A percentile compares a stretch with the other conserved stretches of the same genome.
These are phyloP conservation scores for Alternaria rosae DNA, from an alignment of 2,329 filamentous ascomycete genomes.

Conservation along the genomic window DNA sequence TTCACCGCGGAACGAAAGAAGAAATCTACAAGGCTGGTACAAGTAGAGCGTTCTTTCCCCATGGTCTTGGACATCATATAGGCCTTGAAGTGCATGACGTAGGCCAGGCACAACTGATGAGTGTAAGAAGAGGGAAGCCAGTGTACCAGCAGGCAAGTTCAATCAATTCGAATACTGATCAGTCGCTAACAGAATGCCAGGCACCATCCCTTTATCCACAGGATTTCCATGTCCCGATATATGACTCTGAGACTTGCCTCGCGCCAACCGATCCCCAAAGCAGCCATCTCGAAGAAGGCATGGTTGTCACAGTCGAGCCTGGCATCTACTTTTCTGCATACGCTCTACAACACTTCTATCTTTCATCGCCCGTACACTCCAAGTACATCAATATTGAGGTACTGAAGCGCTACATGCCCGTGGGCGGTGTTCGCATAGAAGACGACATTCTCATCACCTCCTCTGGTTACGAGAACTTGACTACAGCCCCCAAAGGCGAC, in stretches of 20 bases:
- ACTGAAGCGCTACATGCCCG: slow-evolving; percentile 81
- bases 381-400: slow-evolving; percentile 79
- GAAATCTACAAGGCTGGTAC: slow-evolving; percentile 80
- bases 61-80: slow-evolving; percentile 88
- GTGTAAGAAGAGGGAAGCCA: slow-evolving; percentile 31
- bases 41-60: slow-evolving; percentile 90
- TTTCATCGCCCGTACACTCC: slow-evolving; percentile 73
- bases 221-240: slow-evolving; percentile 44
- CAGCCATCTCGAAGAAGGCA: slow-evolving; percentile 58
- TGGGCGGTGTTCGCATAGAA: slow-evolving; percentile 77
- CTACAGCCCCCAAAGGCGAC: slow-evolving; percentile 73
- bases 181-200: slow-evolving; percentile 25
- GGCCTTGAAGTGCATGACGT: slow-evolving; percentile 90
- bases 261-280: slow-evolving; percentile 44
- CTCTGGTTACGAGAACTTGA: slow-evolving; percentile 74
- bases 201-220: slow-evolving; percentile 42
- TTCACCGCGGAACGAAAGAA: slow-evolving; percentile 68
- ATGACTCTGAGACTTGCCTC: slow-evolving; percentile 36
- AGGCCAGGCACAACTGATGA: slow-evolving; percentile 47
- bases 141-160: slow-evolving; percentile 34
- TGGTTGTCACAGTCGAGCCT: slow-evolving; percentile 65
- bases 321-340: slow-evolving; percentile 85
- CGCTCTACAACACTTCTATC: slow-evolving; percentile 78
- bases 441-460: slow-evolving; percentile 77
- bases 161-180: background rate